Percentiles rank a stretch among this genome's conserved stretches.
Evolutionary conservation across 352 stramenopile genomes (phyloP).

Genomic region (Phytophthora lateralis): DNA sequence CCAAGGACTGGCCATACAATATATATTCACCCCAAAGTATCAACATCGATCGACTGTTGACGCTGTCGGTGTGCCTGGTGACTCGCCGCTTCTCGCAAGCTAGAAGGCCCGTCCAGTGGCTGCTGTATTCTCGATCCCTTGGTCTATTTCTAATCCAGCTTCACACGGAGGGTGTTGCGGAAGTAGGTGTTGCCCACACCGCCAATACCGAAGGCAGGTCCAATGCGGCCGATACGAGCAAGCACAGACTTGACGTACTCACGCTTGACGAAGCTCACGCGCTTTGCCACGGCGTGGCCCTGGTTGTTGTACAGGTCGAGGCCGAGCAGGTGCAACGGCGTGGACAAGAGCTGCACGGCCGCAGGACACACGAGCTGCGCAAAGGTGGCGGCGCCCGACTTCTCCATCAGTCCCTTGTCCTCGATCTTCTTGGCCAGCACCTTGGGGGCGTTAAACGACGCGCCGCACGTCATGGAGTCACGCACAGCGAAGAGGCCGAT

Average conservation of each 20-base stretch:
- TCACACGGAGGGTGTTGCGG: slow-evolving; percentile 49
- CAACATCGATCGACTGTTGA: slow-evolving; percentile 7
- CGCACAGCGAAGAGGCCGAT: slow-evolving; percentile 88
- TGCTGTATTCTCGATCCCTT: slow-evolving; percentile 10
- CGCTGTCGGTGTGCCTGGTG: slow-evolving; percentile 17
- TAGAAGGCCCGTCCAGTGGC: slow-evolving; percentile 13
- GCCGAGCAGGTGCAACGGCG: slow-evolving; percentile 87
- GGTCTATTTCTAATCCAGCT: slow-evolving; percentile 39
- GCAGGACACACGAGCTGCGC: slow-evolving; percentile 86
- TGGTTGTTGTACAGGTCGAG: slow-evolving; percentile 91
- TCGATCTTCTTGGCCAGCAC: slow-evolving; percentile 71
- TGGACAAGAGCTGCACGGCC: slow-evolving; percentile 89
- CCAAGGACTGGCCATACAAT: slow-evolving; percentile 32
- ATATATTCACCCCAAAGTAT: slow-evolving; percentile 29
- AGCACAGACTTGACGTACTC: slow-evolving; percentile 89
- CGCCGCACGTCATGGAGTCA: slow-evolving; percentile 85
- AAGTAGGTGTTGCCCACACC: slow-evolving; percentile 87
- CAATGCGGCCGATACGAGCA: slow-evolving; percentile 86
- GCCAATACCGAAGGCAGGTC: slow-evolving; percentile 89
- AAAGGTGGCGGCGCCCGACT: slow-evolving; percentile 53
- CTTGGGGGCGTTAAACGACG: slow-evolving; percentile 89
- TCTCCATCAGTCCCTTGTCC: slow-evolving; percentile 51
- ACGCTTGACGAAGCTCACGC: slow-evolving; percentile 65
- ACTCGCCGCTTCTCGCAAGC: slow-evolving; percentile 27
- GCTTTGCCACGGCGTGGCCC: slow-evolving; percentile 31